Base-by-base conservation (phyloP, 2,329 filamentous ascomycete species). In the Penicillium sp. region DNA sequence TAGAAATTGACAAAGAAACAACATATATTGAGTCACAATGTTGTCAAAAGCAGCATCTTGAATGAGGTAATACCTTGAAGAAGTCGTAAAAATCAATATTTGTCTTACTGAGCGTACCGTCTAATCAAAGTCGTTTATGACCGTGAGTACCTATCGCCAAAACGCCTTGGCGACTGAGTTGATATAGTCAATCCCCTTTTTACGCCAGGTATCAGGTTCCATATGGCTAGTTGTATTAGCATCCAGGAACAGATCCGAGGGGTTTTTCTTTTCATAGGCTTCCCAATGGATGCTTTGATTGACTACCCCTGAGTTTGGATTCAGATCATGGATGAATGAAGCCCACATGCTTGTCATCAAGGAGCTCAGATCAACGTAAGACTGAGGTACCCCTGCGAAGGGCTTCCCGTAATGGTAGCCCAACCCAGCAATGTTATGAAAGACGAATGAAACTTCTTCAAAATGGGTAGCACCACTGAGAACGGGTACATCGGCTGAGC, bases 401-500 rank as follows among this genome's bases (percentile, higher is more conserved):
- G 71, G 70, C 49, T 67, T 66, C 4, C 69, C 64, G 51, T 71
- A 66, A 48, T 71, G 64, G 53, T 80, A 82, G 1, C 81, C 81
- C 2, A 70, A 54, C 1, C 81, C 83, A 4, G 73, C 56, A 6
- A 76, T 66, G 57, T 86, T 85, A 58, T 82, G 66, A 47, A 85
- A 81, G 6, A 84, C 81, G 56, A 83, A 83, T 0, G 77, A 73
- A 0, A 83, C 78, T 64, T 84, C 81, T 52, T 79, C 75, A 66
- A 86, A 86, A 66, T 87, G 84, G 0, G 78, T 77, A 0, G 78
- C 79, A 0, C 80, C 81, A 1, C 71, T 65, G 1, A 72, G 68
- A 10, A 73, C 70, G 0, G 75, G 68, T 1, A 78, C 60, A 9
- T 81, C 79, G 3, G 77, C 74, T 0, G 79, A 44, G 24, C 57